Evolutionary conservation across 805 yeast genomes (phyloP).

Genomic region (Limtongia smithiae): DNA sequence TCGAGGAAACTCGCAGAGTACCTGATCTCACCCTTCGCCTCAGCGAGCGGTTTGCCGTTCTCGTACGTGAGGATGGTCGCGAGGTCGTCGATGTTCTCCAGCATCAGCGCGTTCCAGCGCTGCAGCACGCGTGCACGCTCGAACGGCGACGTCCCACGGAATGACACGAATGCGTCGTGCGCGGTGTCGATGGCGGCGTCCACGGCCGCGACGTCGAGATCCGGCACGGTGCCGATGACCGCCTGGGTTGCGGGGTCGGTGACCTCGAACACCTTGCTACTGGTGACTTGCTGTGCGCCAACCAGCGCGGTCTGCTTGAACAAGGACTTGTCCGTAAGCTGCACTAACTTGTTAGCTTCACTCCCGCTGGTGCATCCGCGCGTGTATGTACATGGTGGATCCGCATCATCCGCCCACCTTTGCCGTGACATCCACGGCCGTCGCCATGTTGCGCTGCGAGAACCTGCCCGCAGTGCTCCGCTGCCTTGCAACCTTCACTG

Average conservation of each 20-base stretch:
- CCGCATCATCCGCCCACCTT: no score
- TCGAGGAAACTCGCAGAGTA: slow-evolving; percentile 76
- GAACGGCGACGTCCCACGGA: slow-evolving; percentile 54
- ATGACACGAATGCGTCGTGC: slow-evolving; percentile 48
- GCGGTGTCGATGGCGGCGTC: slow-evolving; percentile 57
- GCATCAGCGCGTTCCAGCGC: slow-evolving; percentile 52
- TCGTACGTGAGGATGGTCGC: slow-evolving; percentile 63
- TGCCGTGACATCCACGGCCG: no score
- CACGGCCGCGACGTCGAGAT: slow-evolving; percentile 49
- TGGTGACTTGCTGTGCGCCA: neutral
- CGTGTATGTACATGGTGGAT: no score
- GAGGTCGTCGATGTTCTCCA: slow-evolving; percentile 59
- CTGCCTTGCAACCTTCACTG: no score
- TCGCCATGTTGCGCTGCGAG: no score
- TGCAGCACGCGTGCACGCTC: slow-evolving; percentile 52
- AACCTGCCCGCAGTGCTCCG: no score
- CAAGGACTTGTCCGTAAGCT: neutral
- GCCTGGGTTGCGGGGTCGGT: slow-evolving; percentile 69
- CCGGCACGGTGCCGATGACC: slow-evolving; percentile 53
- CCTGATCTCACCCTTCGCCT: slow-evolving; percentile 65
- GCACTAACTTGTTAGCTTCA: no score
- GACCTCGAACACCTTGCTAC: slow-evolving; percentile 33
- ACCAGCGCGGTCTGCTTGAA: neutral
- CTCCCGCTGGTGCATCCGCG: no score
- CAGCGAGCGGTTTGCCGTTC: slow-evolving; percentile 70